A percentile compares a stretch with the other conserved stretches of the same genome.
Evolutionary conservation across 257 asterid species (phyloP).

Genomic region (Fraxinus americana): DNA sequence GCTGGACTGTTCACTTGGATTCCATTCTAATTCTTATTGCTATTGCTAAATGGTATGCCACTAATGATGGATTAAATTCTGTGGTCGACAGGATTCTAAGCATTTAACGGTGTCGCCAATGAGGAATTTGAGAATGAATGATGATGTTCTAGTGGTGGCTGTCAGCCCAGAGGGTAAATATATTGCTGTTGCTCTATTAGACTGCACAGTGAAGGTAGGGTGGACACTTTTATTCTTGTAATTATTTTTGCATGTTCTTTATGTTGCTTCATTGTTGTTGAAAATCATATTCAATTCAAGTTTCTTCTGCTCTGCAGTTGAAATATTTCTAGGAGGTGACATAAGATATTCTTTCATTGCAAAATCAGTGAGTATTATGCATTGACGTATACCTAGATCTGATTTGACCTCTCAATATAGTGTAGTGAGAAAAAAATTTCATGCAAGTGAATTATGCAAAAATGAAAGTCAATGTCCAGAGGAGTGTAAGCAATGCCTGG

Average conservation of each 20-base stretch:
- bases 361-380: neutral
- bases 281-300: too few species aligned
- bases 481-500: too few species aligned
- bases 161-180: slow-evolving; percentile 86
- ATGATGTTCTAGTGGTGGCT: slow-evolving; percentile 77
- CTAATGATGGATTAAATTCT: slow-evolving; percentile 13
- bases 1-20: neutral
- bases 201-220: slow-evolving; percentile 77
- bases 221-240: slow-evolving; percentile 4
- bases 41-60: neutral
- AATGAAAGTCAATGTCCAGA: too few species aligned
- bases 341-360: neutral
- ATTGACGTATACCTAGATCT: neutral
- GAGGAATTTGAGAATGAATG: slow-evolving; percentile 77
- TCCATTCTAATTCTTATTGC: neutral
- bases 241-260: slow-evolving; percentile 1
- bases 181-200: slow-evolving; percentile 82
- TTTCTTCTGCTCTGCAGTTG: neutral
- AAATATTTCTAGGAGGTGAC: neutral
- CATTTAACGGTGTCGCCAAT: slow-evolving; percentile 60
- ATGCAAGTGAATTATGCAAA: too few species aligned
- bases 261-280: neutral
- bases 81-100: slow-evolving; percentile 55
- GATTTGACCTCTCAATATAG: too few species aligned
- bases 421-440: too few species aligned